These are phyloP conservation scores for Trypanosoma brucei DNA, from an alignment of 208 protist species.

Conservation along the genomic window DNA sequence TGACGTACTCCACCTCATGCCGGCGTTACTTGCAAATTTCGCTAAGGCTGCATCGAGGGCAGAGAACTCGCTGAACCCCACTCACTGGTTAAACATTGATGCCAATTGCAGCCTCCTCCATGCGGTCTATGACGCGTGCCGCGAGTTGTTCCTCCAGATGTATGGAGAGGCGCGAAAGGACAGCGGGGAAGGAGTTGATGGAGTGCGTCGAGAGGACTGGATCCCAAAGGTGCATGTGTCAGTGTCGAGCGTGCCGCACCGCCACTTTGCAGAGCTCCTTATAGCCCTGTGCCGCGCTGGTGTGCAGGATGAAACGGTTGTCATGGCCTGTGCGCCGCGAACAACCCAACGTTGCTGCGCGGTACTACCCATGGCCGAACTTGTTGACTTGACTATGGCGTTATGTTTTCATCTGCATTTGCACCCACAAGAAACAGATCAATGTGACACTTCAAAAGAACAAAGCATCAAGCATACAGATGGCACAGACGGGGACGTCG, in stretches of 20 bases:
- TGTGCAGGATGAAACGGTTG: constrained; percentile 38
- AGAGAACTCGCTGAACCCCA: neutral
- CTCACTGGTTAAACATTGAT: constrained; percentile 4
- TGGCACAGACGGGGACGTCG: too few relatives aligned
- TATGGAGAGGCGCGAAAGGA: constrained; percentile 25
- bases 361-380: constrained; percentile 26
- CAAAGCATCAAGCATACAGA: neutral
- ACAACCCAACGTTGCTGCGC: constrained; percentile 33
- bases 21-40: constrained; percentile 34
- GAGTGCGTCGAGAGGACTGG: constrained; percentile 36
- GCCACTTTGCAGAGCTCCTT: constrained; percentile 50
- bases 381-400: constrained; percentile 51
- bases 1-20: constrained; percentile 60
- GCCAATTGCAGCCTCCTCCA: constrained; percentile 31
- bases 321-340: constrained; percentile 37
- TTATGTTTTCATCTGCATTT: constrained; percentile 42
- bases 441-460: neutral
- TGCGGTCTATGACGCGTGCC: constrained; percentile 67
- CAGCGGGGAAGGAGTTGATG: constrained; percentile 3
- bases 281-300: constrained; percentile 33
- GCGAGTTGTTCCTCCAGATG: constrained; percentile 61
- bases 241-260: constrained; percentile 38
- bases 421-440: neutral
- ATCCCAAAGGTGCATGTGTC: constrained; percentile 38
- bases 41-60: neutral